phyloP scores from a whole-genome alignment of 2,329 filamentous ascomycete species.

The Alternaria sp. region DNA sequence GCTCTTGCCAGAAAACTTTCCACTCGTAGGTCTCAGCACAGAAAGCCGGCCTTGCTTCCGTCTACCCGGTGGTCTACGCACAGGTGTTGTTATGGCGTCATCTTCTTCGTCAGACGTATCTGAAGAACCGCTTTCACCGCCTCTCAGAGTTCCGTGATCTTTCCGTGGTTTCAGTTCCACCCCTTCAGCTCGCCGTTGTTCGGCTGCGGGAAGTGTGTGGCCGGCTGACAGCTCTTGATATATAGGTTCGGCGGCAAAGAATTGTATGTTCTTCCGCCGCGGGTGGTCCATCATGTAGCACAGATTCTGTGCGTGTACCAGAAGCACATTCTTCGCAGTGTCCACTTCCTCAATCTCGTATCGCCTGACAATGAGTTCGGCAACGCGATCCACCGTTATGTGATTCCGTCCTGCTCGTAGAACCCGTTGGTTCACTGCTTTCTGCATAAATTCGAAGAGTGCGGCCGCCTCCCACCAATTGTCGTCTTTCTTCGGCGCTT shows the following conservation, averaged over 20 bases:
- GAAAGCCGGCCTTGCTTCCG: constrained; percentile 42
- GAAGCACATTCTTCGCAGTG: constrained; percentile 40
- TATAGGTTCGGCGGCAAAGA: constrained; percentile 42
- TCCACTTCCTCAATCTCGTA: constrained; percentile 47
- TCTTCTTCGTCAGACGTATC: constrained; percentile 33
- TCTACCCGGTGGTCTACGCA: constrained; percentile 23
- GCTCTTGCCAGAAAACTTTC: constrained; percentile 46
- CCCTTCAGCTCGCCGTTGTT: constrained; percentile 39
- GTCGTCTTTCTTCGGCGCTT: constrained; percentile 45
- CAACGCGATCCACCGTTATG: constrained; percentile 42
- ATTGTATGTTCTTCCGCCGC: constrained; percentile 35
- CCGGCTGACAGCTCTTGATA: constrained; percentile 39
- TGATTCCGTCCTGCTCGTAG: constrained; percentile 38
- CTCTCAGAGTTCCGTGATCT: constrained; percentile 32
- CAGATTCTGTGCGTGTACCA: constrained; percentile 47
- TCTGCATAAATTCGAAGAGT: constrained; percentile 51
- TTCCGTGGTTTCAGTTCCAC: constrained; percentile 40
- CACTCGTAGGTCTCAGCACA: constrained; percentile 43
- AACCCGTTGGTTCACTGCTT: constrained; percentile 42
- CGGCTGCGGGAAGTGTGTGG: constrained; percentile 37
- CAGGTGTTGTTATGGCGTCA: constrained; percentile 26
- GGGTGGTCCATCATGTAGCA: constrained; percentile 49
- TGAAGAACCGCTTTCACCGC: constrained; percentile 30
- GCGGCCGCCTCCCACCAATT: constrained; percentile 50
- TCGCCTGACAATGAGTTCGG: constrained; percentile 42